Evolutionary conservation across 2,329 filamentous ascomycete species (phyloP), one percentile per base, ranked within the genome.

Genomic region (Scytalidium lignicola): DNA sequence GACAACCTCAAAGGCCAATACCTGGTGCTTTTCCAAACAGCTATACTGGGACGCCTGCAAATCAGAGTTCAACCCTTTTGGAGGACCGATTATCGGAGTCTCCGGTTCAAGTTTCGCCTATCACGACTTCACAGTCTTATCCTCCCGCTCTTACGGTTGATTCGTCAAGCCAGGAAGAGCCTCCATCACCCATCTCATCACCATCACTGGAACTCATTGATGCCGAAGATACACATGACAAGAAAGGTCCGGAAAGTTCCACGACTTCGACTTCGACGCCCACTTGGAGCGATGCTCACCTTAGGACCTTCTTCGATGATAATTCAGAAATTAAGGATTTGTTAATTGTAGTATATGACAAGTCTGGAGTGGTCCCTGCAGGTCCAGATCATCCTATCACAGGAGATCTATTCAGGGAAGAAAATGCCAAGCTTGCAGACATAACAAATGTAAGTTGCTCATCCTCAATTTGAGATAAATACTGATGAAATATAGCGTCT

Each of bases 221-320:
- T 42, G 68, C 67, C 10, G 73, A 74, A 22, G 73, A 74, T 41
- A 51, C 51, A 12, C 53, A 46, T 9, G 60, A 62, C 20, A 62
- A 64, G 51, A 60, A 60, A 29, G 53, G 52, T 9, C 26, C 70
- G 70, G 61, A 74, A 17, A 76, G 78, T 29, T 78, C 80, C 19
- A 76, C 74, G 3, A 76, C 79, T 22, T 76, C 79, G 20, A 73
- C 78, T 15, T 73, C 74, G 15, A 76, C 78, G 18, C 77, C 84
- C 21, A 80, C 83, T 0, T 99, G 93, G 93, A 92, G 90, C 54
- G 92, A 97, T 66, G 77, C 83, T 49, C 88, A 83, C 59, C 78
- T 99, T 22, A 83, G 90, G 51, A 85, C 88, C 13, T 99, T 96
- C 69, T 86, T 97, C 61, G 92, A 97, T 57, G 90, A 93, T 58